These are phyloP conservation scores for Cladobotryum mycophilum DNA, from an alignment of 2,329 filamentous ascomycete genomes.

Conservation along the genomic window DNA sequence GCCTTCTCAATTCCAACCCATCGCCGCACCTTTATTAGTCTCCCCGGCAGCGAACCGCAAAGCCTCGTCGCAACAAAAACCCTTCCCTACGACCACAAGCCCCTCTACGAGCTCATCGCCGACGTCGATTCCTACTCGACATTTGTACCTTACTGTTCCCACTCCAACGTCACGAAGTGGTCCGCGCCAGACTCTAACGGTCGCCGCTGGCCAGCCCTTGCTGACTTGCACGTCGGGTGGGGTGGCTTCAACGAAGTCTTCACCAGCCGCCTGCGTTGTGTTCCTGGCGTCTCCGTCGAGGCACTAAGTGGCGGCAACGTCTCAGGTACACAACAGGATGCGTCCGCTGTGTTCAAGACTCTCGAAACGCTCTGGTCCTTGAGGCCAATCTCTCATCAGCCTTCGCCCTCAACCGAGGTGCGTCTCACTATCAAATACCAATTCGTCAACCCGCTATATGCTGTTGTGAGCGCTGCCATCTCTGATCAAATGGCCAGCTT, in stretches of 20 bases:
- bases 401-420: slow-evolving; percentile 55
- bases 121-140: slow-evolving; percentile 76
- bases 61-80: slow-evolving; percentile 66
- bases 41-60: slow-evolving; percentile 40
- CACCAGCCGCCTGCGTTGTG: slow-evolving; percentile 71
- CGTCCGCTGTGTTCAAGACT: slow-evolving; percentile 56
- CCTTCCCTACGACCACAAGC: slow-evolving; percentile 64
- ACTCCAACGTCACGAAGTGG: slow-evolving; percentile 70
- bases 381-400: slow-evolving; percentile 31
- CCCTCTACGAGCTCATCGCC: slow-evolving; percentile 80
- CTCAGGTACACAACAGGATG: slow-evolving; percentile 33
- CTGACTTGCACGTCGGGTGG: slow-evolving; percentile 79
- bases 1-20: slow-evolving; percentile 12
- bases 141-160: slow-evolving; percentile 89
- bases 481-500: slow-evolving; percentile 76
- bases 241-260: slow-evolving; percentile 79
- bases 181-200: slow-evolving; percentile 46
- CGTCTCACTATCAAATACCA: slow-evolving; percentile 70
- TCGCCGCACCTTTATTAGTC: slow-evolving; percentile 34
- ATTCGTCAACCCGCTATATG: slow-evolving; percentile 86
- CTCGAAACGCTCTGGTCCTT: slow-evolving; percentile 66
- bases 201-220: slow-evolving; percentile 62
- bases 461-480: slow-evolving; percentile 70
- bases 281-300: slow-evolving; percentile 67
- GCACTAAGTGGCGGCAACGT: slow-evolving; percentile 59